A percentile compares a stretch with the other conserved stretches of the same genome.
Conservation (phyloP, 2,329 filamentous ascomycete species). For the Diaporthe citrichinensis region DNA sequence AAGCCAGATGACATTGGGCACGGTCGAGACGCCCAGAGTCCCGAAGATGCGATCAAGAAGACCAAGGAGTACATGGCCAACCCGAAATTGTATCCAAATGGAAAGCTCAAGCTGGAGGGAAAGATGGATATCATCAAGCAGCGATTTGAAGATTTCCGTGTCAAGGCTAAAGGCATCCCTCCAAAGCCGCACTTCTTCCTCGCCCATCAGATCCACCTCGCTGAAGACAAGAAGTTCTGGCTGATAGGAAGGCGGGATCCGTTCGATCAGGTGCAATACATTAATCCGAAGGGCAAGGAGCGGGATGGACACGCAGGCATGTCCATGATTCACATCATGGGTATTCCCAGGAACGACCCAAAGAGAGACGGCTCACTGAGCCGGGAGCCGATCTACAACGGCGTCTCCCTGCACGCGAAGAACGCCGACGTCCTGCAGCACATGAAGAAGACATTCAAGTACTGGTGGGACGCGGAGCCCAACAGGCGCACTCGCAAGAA, state of each 20-base stretch:
- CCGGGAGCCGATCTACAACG: conserved; percentile 26
- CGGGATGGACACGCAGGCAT: conserved; percentile 16
- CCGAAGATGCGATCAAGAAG: conserved; percentile 21
- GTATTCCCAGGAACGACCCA: conserved; percentile 17
- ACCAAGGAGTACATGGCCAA: conserved; percentile 18
- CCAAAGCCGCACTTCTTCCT: conserved; percentile 22
- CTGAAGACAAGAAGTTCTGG: conserved; percentile 22
- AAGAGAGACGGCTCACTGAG: conserved; percentile 10
- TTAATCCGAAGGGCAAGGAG: conserved; percentile 10
- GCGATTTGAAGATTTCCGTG: conserved; percentile 19
- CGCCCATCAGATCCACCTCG: conserved; percentile 26
- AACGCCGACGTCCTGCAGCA: conserved; percentile 18
- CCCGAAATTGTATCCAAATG: conserved; percentile 21
- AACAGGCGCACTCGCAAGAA: conserved; percentile 16
- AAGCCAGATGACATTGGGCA: conserved; percentile 22
- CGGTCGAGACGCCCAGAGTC: conserved; percentile 21
- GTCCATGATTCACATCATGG: conserved; percentile 28
- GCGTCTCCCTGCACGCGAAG: conserved; percentile 19
- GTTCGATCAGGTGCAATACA: conserved; percentile 25
- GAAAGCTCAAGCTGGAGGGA: conserved; percentile 12
- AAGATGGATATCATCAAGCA: conserved; percentile 20
- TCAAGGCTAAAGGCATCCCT: conserved; percentile 11
- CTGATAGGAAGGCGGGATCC: conserved; percentile 19
- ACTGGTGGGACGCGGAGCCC: conserved; percentile 26
- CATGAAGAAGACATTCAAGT: conserved; percentile 22